Base-by-base conservation (phyloP, 305 asterid genomes). In the Fraxinus sp. region DNA sequence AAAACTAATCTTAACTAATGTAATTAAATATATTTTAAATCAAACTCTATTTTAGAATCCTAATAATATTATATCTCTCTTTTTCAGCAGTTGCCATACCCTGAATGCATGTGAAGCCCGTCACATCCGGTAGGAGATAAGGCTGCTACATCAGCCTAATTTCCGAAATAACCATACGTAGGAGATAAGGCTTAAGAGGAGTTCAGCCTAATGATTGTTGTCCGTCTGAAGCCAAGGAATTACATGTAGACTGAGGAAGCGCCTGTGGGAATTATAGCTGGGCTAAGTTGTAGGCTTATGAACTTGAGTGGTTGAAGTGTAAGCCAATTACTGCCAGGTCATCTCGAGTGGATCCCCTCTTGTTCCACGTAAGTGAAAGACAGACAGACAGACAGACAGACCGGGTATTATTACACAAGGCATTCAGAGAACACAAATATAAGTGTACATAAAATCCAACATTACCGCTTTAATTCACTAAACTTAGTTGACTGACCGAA, bases 361-460 rank as follows among this genome's bases (percentile, higher is more conserved):
- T 24, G 33, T 64, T 5, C 35, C 33, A 22, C 30, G 13, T 22
- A 49, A n/a, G 28, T 64, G 33, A 7, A 28, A 64, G 73, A 49
- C 59, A 3, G 13, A 41, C 14, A 2, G 44, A 37, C 44, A 64
- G 73, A 49, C 62, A 46, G 16, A 44, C 5, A 41, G 55, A 44
- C 16, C 3, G 33, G 33, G 33, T 64, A 22, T 24, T 64, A 64
- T 7, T 46, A 11, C 57, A 24, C 16, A 62, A 22, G n/a, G 10
- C 35, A 64, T 6, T 14, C 55, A 73, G n/a, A 62, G 59, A 74
- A 55, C 16, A 77, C 35, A 82, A 76, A 55, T 24, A 72, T 74
- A 33, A 24, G 74, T 4, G 39, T 81, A 80, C 13, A 57, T 22
- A 30, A 62, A 7, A 39, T 83, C 74, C 84, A 26, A 64, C 13